phyloP scores from a whole-genome alignment of 495 filamentous ascomycete species.

The Penicillium odoratum region DNA sequence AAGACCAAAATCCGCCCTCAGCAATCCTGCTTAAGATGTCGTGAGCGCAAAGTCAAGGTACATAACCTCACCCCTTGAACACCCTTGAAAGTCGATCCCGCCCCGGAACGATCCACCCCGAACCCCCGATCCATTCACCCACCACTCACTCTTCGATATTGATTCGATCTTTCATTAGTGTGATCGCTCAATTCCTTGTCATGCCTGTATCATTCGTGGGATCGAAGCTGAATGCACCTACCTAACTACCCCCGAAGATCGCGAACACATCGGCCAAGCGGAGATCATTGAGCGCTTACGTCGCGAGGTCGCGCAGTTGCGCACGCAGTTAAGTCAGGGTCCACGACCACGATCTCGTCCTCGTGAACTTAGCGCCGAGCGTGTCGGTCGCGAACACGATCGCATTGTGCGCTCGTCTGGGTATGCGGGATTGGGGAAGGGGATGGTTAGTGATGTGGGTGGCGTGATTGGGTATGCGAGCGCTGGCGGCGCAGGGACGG shows the following conservation, averaged over 20 bases:
- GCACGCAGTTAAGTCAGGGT: constrained; percentile 17
- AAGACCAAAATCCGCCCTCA: constrained; percentile 34
- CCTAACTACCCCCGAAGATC: constrained; percentile 34
- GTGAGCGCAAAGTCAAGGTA: constrained; percentile 39
- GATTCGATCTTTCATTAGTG: constrained; percentile 20
- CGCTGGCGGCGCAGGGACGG: constrained; percentile 3
- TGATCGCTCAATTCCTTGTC: constrained; percentile 34
- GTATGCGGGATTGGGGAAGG: not conserved
- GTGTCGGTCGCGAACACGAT: not conserved
- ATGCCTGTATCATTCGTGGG: constrained; percentile 33
- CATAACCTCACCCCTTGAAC: no score
- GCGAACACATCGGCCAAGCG: constrained; percentile 35
- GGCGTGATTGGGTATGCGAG: not conserved
- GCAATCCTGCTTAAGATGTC: constrained; percentile 35
- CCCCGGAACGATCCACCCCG: not conserved
- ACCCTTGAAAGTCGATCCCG: not conserved
- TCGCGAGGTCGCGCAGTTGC: constrained; percentile 30
- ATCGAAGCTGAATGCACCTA: constrained; percentile 36
- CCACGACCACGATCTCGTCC: constrained; percentile 7
- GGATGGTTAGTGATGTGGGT: not conserved
- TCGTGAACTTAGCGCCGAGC: not conserved
- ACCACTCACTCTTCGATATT: not conserved
- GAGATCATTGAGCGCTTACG: constrained; percentile 34
- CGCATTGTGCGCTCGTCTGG: constrained; percentile 2
- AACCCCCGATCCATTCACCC: not conserved